These are phyloP conservation scores for Phytophthora agathidicida DNA, from an alignment of 352 stramenopile genomes.

Conservation along the genomic window DNA sequence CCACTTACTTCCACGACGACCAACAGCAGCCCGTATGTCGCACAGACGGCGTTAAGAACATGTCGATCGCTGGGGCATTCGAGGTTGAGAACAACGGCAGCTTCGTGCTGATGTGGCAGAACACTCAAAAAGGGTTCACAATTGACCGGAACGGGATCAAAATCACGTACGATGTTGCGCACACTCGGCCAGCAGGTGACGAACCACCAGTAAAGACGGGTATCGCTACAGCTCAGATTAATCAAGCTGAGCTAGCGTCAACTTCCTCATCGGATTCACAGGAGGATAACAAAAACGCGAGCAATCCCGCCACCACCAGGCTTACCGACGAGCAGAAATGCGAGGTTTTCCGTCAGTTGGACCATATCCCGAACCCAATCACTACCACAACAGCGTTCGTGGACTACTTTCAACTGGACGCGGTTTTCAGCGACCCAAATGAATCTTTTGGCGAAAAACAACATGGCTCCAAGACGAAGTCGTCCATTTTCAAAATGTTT, in stretches of 20 bases:
- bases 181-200: slow-evolving; percentile 41
- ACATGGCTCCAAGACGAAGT: slow-evolving; percentile 39
- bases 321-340: slow-evolving; percentile 63
- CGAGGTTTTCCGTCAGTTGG: slow-evolving; percentile 51
- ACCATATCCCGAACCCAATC: slow-evolving; percentile 74
- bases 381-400: slow-evolving; percentile 71
- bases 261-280: neutral
- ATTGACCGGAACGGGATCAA: slow-evolving; percentile 69
- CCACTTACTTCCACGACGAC: slow-evolving; percentile 68
- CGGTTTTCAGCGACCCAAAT: neutral
- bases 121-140: slow-evolving; percentile 70
- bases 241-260: neutral
- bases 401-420: slow-evolving; percentile 61
- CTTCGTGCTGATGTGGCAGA: slow-evolving; percentile 79
- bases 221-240: neutral
- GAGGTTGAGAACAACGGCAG: slow-evolving; percentile 62
- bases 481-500: slow-evolving; percentile 58
- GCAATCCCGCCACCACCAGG: slow-evolving; percentile 7
- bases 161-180: slow-evolving; percentile 60
- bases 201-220: neutral
- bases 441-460: slow-evolving; percentile 23
- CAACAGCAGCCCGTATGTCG: slow-evolving; percentile 51
- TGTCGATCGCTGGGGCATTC: slow-evolving; percentile 54
- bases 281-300: slow-evolving; percentile 10
- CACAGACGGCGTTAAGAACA: slow-evolving; percentile 73